Percentiles rank a stretch among this genome's conserved stretches.
phyloP scores from a whole-genome alignment of 495 filamentous ascomycete genomes.

The Xylaria grammica region DNA sequence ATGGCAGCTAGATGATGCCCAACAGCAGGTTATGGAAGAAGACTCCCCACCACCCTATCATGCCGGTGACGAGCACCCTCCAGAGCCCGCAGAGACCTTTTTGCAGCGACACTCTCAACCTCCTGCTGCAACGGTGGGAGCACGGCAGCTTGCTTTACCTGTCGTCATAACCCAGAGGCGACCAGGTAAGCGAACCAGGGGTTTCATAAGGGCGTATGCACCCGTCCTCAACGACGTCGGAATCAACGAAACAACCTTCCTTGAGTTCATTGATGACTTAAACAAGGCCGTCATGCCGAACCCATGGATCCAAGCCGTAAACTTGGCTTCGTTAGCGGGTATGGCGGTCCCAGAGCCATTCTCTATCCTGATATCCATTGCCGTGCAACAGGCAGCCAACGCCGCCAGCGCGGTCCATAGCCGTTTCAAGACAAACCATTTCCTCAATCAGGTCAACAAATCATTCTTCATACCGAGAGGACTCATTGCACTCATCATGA shows the following conservation, averaged over 20 bases:
- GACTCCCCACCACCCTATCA: neutral
- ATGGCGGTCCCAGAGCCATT: conserved; percentile 46
- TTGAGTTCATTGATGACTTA: conserved; percentile 60
- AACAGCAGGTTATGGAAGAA: conserved; percentile 35
- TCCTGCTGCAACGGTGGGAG: neutral
- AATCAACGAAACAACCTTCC: conserved; percentile 57
- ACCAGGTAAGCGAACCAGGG: conserved; percentile 46
- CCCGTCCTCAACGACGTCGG: conserved; percentile 55
- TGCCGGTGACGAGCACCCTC: neutral
- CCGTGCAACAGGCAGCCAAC: conserved; percentile 43
- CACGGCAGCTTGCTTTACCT: conserved; percentile 41
- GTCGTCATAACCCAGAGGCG: conserved; percentile 58
- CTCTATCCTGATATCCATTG: conserved; percentile 48
- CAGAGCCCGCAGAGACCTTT: conserved; percentile 1
- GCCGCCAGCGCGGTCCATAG: conserved; percentile 49
- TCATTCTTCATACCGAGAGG: conserved; percentile 63
- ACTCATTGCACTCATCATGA: conserved; percentile 64
- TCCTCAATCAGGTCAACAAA: conserved; percentile 60
- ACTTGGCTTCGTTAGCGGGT: conserved; percentile 45
- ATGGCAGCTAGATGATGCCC: conserved; percentile 59
- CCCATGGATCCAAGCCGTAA: conserved; percentile 51
- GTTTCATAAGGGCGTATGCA: conserved; percentile 59
- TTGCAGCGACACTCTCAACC: neutral
- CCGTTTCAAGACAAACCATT: conserved; percentile 53
- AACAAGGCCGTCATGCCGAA: conserved; percentile 47